Conservation (phyloP, 768 basidiomycete genomes). For the Pisolithus orientalis region DNA sequence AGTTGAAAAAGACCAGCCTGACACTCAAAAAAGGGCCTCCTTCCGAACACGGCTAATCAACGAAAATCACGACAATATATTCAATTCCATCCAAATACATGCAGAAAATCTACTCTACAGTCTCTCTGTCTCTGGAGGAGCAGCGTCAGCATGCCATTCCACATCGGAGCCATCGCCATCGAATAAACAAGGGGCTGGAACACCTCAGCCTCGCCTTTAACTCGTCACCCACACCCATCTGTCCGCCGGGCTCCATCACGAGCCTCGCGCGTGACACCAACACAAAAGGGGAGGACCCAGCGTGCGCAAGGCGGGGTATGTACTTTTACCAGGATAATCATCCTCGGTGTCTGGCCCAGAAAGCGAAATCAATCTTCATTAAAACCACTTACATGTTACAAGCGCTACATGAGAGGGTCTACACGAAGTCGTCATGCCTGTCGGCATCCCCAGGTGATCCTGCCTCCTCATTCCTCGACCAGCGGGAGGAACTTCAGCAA, state of each 20-base stretch:
- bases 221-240: constrained; percentile 69
- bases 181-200: constrained; percentile 2
- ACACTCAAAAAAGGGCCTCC: no score
- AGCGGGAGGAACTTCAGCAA: constrained; percentile 83
- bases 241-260: constrained; percentile 24
- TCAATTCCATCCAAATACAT: no score
- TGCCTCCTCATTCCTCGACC: constrained; percentile 88
- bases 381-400: constrained; percentile 25
- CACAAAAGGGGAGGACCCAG: background rate
- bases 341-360: constrained; percentile 45
- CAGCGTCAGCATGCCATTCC: constrained; percentile 2
- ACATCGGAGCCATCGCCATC: background rate
- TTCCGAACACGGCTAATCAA: no score
- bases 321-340: constrained; percentile 88
- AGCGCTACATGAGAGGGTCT: background rate
- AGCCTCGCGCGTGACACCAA: constrained; percentile 21
- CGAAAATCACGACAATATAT: no score
- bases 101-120: background rate
- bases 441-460: constrained; percentile 87
- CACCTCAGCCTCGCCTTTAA: constrained; percentile 87
- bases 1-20: no score
- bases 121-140: background rate
- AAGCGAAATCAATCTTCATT: constrained; percentile 7
- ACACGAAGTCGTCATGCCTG: constrained; percentile 24
- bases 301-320: constrained; percentile 49